Evolutionary conservation across 2,329 filamentous ascomycete species (phyloP), one percentile per base, ranked within the genome.

Genomic region (Xylaria multiplex): DNA sequence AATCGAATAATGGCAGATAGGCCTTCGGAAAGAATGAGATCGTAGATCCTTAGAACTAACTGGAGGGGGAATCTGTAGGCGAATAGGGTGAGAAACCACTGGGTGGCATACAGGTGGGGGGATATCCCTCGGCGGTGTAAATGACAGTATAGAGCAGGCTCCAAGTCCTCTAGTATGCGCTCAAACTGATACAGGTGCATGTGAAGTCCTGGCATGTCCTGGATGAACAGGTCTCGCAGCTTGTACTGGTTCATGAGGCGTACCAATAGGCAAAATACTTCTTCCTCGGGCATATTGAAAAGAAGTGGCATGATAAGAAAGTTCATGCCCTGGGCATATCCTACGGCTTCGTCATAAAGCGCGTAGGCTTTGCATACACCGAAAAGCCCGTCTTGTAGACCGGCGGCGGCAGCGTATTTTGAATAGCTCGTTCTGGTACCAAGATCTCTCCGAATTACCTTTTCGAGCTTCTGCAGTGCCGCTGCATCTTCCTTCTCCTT

Each of bases 21-120:
- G 2, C 96, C 96, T 79, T 98, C 95, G 53, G 93, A 96, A 19
- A 99, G 84, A 58, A 99, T 96, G 62, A 99, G 82, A 77, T 99
- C 96, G 79, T 98, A 99, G 57, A 99, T 96, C 37, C 96, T 92
- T 64, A 99, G 89, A 6, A 99, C 96, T 9, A 99, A 88, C 77
- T 99, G 96, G 7, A 99, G 85, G 8, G 96, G 96, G 79, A 99
- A 99, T 48, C 96, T 92, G 79, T 99, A 99, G 37, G 95, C 93
- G 76, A 99, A 99, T n/a, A 99, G 85, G 0, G 96, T 99, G 56
- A 99, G 86, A 80, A 99, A 99, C 96, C 96, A 99, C 79, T 99
- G 96, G 0, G 96, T 99, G 50, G 96, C 96, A 77, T 99, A 99
- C 8, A 99, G 85, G 76, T 97, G 93, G 0, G 96, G 91, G 8